These are phyloP conservation scores for Cyclocybe cylindracea DNA, from an alignment of 768 basidiomycete genomes.

Conservation along the genomic window DNA sequence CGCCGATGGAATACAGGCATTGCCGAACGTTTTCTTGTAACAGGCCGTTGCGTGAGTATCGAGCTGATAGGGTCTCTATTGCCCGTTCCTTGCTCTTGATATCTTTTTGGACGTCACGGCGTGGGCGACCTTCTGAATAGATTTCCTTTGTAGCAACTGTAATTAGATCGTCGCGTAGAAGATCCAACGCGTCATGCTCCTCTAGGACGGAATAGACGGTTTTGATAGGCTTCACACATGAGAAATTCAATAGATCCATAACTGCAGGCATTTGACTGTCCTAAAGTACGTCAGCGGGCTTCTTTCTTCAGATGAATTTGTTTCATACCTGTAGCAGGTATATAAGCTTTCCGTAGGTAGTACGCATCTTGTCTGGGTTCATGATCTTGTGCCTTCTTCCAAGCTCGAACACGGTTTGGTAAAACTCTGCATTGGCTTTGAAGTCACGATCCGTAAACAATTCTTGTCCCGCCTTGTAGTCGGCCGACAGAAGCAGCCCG, in stretches of 20 bases:
- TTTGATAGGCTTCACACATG: slow-evolving; percentile 75
- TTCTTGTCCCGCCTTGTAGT: slow-evolving; percentile 89
- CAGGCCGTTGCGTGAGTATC: slow-evolving; percentile 60
- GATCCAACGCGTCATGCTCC: slow-evolving; percentile 58
- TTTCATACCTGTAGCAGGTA: slow-evolving; percentile 73
- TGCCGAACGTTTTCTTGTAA: slow-evolving; percentile 70
- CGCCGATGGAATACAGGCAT: slow-evolving; percentile 86
- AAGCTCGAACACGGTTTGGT: slow-evolving; percentile 78
- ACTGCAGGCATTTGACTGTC: slow-evolving; percentile 87
- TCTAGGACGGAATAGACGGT: slow-evolving; percentile 74
- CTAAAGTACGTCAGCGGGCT: slow-evolving; percentile 32
- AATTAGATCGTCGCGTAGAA: slow-evolving; percentile 78
- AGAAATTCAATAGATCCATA: slow-evolving; percentile 76
- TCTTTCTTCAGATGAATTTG: background rate
- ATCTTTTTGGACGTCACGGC: slow-evolving; percentile 81
- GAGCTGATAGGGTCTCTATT: slow-evolving; percentile 70
- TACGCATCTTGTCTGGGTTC: slow-evolving; percentile 92
- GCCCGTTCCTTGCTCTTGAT: slow-evolving; percentile 86
- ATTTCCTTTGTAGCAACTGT: slow-evolving; percentile 83
- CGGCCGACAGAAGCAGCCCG: slow-evolving; percentile 77
- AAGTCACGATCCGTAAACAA: slow-evolving; percentile 84
- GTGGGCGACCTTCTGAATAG: slow-evolving; percentile 65
- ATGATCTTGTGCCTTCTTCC: slow-evolving; percentile 87
- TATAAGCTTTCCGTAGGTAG: slow-evolving; percentile 84
- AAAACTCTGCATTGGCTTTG: slow-evolving; percentile 76